Percentiles rank a stretch among this genome's conserved stretches.
Evolutionary conservation across 2,329 filamentous ascomycete species (phyloP).

Genomic region (Aspergillus ustus): DNA sequence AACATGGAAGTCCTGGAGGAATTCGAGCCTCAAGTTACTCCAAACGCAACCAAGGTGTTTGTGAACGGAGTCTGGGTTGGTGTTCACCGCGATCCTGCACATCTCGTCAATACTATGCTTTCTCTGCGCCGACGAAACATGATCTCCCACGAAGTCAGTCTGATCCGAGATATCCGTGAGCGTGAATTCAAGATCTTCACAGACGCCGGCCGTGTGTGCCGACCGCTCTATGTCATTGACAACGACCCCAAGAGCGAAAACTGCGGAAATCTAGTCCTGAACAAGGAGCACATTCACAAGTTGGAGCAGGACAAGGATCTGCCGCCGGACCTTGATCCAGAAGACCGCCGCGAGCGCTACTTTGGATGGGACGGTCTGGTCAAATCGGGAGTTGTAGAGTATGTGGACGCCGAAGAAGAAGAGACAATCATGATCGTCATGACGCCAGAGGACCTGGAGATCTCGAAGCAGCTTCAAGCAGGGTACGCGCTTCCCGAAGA

Average conservation of each 20-base stretch:
- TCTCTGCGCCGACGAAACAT: constrained; percentile 78
- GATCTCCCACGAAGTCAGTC: constrained; percentile 88
- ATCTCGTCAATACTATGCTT: constrained; percentile 79
- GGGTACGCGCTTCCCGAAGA: constrained; percentile 66
- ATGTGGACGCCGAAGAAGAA: constrained; percentile 96
- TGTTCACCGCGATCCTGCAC: constrained; percentile 85
- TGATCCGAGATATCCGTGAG: constrained; percentile 95
- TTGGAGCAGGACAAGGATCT: constrained; percentile 75
- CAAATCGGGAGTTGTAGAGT: constrained; percentile 85
- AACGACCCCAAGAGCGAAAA: constrained; percentile 77
- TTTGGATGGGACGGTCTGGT: constrained; percentile 91
- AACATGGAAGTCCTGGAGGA: constrained; percentile 98
- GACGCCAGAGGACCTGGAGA: constrained; percentile 92
- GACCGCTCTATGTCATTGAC: constrained; percentile 91
- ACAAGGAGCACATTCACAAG: constrained; percentile 78
- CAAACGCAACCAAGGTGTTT: constrained; percentile 95
- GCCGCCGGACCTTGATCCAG: constrained; percentile 62
- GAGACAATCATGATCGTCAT: constrained; percentile 99
- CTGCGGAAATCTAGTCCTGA: constrained; percentile 78
- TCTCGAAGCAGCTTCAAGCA: constrained; percentile 70
- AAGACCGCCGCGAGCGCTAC: constrained; percentile 63
- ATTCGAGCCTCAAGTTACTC: constrained; percentile 82
- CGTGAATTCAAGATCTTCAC: constrained; percentile 99
- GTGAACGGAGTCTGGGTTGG: constrained; percentile 99
- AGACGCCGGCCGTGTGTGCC: constrained; percentile 91